These are phyloP conservation scores for Akanthomyces dipterigenus DNA, from an alignment of 2,329 filamentous ascomycete genomes.

Conservation along the genomic window DNA sequence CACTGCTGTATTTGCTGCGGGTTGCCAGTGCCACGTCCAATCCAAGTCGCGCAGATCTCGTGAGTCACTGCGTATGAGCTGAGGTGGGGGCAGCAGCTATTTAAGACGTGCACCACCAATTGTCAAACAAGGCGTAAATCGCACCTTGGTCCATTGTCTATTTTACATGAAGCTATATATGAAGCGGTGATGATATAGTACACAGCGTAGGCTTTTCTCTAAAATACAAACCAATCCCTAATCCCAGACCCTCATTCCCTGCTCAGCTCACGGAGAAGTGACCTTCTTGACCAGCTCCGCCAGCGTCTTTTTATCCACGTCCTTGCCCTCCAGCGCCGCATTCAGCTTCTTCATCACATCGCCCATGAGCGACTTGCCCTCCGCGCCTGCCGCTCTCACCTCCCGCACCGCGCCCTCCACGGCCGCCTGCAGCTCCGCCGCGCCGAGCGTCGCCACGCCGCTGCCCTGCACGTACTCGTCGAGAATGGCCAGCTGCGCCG, in stretches of 20 bases:
- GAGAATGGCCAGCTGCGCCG: conserved; percentile 56
- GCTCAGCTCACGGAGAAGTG: neutral
- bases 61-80: conserved; percentile 1
- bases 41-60: neutral
- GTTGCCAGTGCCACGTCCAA: neutral
- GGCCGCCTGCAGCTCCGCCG: conserved; percentile 50
- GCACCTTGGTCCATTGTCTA: neutral
- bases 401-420: conserved; percentile 46
- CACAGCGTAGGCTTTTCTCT: neutral
- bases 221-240: neutral
- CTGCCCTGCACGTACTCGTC: conserved; percentile 57
- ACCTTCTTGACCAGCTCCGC: conserved; percentile 53
- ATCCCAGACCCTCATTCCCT: neutral
- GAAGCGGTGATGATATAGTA: neutral
- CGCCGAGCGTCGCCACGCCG: conserved; percentile 50
- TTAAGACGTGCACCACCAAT: neutral
- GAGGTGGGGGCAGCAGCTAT: conserved; percentile 3
- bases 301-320: conserved; percentile 56
- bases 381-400: conserved; percentile 39
- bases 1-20: neutral
- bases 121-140: neutral
- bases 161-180: neutral
- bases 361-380: conserved; percentile 45
- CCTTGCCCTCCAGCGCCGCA: conserved; percentile 52
- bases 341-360: conserved; percentile 58